Evolutionary conservation across 352 stramenopile genomes (phyloP).

Genomic region (Phytophthora brassicae): DNA sequence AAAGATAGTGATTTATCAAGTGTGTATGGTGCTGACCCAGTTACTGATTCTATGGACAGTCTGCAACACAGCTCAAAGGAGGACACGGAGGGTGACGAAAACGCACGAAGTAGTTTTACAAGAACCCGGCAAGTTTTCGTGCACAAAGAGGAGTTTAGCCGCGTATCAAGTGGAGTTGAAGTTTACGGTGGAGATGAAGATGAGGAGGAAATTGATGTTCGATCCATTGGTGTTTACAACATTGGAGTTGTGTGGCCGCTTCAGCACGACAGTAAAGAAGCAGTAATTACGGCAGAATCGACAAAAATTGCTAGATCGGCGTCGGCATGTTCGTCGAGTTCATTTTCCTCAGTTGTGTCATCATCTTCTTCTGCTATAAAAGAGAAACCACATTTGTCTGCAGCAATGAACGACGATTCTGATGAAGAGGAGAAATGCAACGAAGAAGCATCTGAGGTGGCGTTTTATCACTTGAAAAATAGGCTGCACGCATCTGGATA

Average conservation of each 20-base stretch:
- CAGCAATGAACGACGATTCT: not conserved
- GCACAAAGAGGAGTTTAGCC: not conserved
- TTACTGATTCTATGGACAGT: not conserved
- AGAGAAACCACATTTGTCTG: conserved; percentile 5
- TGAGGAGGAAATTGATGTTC: conserved; percentile 37
- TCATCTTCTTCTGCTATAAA: not conserved
- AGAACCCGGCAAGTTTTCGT: conserved; percentile 3
- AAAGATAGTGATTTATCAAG: not conserved
- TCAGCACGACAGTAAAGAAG: conserved; percentile 1
- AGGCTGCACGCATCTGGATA: conserved; percentile 4
- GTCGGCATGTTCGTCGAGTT: conserved; percentile 9
- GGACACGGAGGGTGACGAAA: not conserved
- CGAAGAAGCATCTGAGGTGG: conserved; percentile 18
- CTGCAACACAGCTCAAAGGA: not conserved
- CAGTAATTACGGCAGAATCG: not conserved
- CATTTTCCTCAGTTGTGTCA: conserved; percentile 4
- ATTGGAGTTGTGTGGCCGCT: conserved; percentile 49
- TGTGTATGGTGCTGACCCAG: not conserved
- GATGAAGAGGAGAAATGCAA: not conserved
- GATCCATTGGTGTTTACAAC: conserved; percentile 53
- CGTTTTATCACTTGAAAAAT: conserved; percentile 25
- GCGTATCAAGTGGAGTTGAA: not conserved
- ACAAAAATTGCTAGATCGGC: not conserved
- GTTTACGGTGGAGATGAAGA: conserved; percentile 14
- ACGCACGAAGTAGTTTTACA: not conserved